Evolutionary conservation across 2,329 filamentous ascomycete species (phyloP), one percentile per base, ranked within the genome.

Genomic region (Sarocladiaceae sp.): DNA sequence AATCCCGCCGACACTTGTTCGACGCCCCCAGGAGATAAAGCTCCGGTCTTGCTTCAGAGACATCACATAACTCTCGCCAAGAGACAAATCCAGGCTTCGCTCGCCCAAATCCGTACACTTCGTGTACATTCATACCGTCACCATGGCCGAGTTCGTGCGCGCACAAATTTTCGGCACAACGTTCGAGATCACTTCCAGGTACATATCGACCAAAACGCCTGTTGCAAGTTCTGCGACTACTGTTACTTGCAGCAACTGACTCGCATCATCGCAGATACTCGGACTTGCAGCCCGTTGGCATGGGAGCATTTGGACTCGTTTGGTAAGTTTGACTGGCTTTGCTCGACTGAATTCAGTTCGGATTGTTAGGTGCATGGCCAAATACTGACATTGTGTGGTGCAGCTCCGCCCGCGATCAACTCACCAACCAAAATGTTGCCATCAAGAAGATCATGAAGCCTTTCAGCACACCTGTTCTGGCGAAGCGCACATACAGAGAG

Each of bases 361-460:
- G 20, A 47, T 13, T n/a, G n/a, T n/a, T n/a, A n/a, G n/a, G 36
- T 39, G 18, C 36, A 10, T 42, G 42, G 39, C 36, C 47, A 40
- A 15, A 13, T 40, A 23, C 50, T 48, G n/a, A 48, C 44, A 35
- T 35, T 42, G 12, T 33, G 42, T 25, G n/a, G 31, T 46, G 57
- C 59, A 97, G 93, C 74, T 97, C 94, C 58, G 94, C 94, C 54
- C 93, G 91, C 74, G 94, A 99, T 71, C 92, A 97, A 77, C 90
- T 99, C 72, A 97, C 94, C 55, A 89, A 83, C 69, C 92, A 97
- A 72, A 91, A 92, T 72, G 94, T 99, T 56, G 94, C 94, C 54
- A 92, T 99, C 69, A 99, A 99, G 83, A 99, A 99, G 83, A 99
- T 99, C 67, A 97, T 99, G 93, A 99, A 97, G 79, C 94, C 94